These are phyloP conservation scores for Mikania micrantha DNA, from an alignment of 129 eudicot genomes.

Conservation along the genomic window DNA sequence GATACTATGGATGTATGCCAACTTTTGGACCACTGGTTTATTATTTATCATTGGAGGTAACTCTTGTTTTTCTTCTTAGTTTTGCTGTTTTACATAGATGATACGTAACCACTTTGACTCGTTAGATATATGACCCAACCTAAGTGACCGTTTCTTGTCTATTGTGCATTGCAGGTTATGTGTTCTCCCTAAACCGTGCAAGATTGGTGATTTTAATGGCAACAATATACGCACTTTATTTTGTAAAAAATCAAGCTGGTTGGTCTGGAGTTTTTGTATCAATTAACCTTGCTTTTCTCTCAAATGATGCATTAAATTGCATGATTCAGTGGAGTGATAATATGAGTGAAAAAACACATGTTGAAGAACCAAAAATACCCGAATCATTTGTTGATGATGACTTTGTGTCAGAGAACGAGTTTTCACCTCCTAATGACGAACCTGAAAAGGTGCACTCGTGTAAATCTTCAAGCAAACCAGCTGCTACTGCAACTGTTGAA, in stretches of 20 bases:
- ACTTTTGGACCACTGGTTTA: slow-evolving; percentile 89
- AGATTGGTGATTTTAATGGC: slow-evolving; percentile 82
- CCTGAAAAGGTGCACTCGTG: slow-evolving; percentile 43
- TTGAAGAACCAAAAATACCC: slow-evolving; percentile 67
- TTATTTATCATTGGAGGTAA: slow-evolving; percentile 90
- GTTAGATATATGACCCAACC: neutral
- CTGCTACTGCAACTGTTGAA: slow-evolving; percentile 31
- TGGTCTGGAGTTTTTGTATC: slow-evolving; percentile 84
- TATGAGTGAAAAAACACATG: slow-evolving; percentile 56
- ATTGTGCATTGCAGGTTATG: slow-evolving; percentile 50
- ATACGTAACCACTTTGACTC: neutral
- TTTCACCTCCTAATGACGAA: slow-evolving; percentile 50
- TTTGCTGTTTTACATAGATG: neutral
- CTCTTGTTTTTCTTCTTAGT: slow-evolving; percentile 7
- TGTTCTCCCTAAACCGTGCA: slow-evolving; percentile 84
- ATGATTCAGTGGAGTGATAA: slow-evolving; percentile 82
- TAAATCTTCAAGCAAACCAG: slow-evolving; percentile 46
- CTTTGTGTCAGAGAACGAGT: slow-evolving; percentile 49
- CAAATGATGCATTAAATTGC: slow-evolving; percentile 61
- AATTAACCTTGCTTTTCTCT: slow-evolving; percentile 69
- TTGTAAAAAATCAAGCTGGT: slow-evolving; percentile 70
- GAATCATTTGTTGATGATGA: slow-evolving; percentile 57
- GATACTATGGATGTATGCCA: slow-evolving; percentile 87
- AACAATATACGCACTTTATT: slow-evolving; percentile 58
- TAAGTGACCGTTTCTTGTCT: neutral